A percentile compares a stretch with the other conserved stretches of the same genome.
Evolutionary conservation across 1,139 yeast species (phyloP).

Genomic region (Yamadazyma aaseri): DNA sequence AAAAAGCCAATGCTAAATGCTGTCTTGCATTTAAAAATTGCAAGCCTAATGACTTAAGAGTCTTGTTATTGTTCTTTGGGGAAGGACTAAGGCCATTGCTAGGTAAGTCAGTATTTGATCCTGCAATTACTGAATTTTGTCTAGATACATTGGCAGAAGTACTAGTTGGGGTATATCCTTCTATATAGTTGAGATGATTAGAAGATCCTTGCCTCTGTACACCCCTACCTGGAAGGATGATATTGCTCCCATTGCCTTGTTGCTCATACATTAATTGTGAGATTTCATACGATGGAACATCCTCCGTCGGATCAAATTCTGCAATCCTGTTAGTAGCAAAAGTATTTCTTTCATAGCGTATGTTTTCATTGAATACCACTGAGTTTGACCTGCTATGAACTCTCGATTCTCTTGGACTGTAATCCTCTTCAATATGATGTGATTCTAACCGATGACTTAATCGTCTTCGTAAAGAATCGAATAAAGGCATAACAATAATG

Average conservation of each 20-base stretch:
- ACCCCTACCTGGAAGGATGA: constrained; percentile 1
- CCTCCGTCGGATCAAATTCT: constrained; percentile 33
- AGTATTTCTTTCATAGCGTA: constrained; percentile 6
- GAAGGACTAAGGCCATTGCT: constrained; percentile 4
- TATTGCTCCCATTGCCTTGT: constrained; percentile 1
- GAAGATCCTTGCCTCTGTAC: neutral
- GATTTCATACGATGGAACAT: constrained; percentile 46
- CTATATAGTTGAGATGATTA: neutral
- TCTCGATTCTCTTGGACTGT: constrained; percentile 19
- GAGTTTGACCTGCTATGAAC: constrained; percentile 12
- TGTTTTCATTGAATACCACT: constrained; percentile 9
- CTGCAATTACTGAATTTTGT: constrained; percentile 15
- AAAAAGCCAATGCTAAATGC: constrained; percentile 69
- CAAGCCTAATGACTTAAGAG: constrained; percentile 58
- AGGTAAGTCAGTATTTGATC: constrained; percentile 9
- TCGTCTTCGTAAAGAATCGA: constrained; percentile 28
- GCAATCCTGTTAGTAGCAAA: constrained; percentile 4
- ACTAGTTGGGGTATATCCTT: constrained; percentile 5
- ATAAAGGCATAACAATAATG: too few species aligned
- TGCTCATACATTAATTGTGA: constrained; percentile 37
- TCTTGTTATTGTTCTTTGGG: constrained; percentile 10
- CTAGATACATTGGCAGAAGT: constrained; percentile 16
- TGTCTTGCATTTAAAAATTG: constrained; percentile 72
- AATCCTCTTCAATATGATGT: constrained; percentile 39
- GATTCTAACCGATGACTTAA: constrained; percentile 31